Base-by-base conservation (phyloP, 176 grass and related monocot genomes). In the Areca catechu region DNA sequence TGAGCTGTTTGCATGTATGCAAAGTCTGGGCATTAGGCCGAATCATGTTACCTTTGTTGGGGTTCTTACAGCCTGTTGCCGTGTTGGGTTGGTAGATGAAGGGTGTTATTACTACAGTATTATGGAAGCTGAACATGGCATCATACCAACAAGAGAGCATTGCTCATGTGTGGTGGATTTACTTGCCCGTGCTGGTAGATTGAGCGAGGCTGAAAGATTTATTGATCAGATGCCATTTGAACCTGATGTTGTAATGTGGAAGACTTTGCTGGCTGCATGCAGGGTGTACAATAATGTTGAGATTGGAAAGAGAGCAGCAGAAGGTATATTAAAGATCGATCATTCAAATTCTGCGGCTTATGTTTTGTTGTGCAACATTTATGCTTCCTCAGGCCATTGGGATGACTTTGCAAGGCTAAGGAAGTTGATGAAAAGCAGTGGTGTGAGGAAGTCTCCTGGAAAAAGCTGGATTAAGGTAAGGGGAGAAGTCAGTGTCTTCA, bases 191-290 rank as follows among this genome's bases (percentile, higher is more conserved):
- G 70, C 28, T 62, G 70, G 70, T 16, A 54, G 50, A 24, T 62
- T 61, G 24, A 18, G 12, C 19, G 70, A 72, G 49, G 70, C 70
- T 23, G 56, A 51, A 62, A 47, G 18, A 9, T 72, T 72, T 14
- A 61, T 72, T 50, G 49, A 53, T 62, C 48, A 62, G 17, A 72
- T 62, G 49, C 48, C 57, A 62, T 62, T 62, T 43, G 24, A 62
- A 37, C 69, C 69, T 62, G 69, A 62, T 61, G 37, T 72, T 23
- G n/a, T 72, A 27, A 72, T 72, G 69, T 61, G 48, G 69, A 72
- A 72, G 16, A 37, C 58, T 62, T 17, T 54, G 9, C 19, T 72
- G 22, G 49, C 69, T 61, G 69, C 69, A 53, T 62, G 69, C 58
- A 72, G 69, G n/a, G 18, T 62, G 24, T 50, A 62, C 53, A 43